Percentiles rank a stretch among this genome's conserved stretches.
Conservation (phyloP, 441 rosid species). For the Erysimum pusillum region DNA sequence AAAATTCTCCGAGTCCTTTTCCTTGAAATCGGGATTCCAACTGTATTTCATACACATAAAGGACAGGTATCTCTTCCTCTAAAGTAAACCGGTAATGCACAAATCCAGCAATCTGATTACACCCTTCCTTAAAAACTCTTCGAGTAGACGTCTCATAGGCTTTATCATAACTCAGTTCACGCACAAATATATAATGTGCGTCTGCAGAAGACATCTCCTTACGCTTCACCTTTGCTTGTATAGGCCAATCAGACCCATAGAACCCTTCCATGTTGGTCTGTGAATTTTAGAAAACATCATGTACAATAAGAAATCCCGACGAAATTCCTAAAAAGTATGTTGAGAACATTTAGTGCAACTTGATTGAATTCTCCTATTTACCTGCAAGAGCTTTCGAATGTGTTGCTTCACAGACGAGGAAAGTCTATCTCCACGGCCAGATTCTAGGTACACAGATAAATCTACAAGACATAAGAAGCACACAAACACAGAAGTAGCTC, state of each 20-base stretch:
- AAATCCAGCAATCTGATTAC: constrained; percentile 69
- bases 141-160: constrained; percentile 38
- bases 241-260: constrained; percentile 75
- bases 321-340: background rate
- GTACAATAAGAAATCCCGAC: background rate
- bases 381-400: constrained; percentile 72
- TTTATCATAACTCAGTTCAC: constrained; percentile 43
- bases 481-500: constrained; percentile 13
- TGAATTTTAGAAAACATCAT: constrained; percentile 3
- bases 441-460: constrained; percentile 63
- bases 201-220: constrained; percentile 80
- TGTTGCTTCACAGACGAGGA: constrained; percentile 59
- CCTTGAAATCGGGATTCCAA: constrained; percentile 74
- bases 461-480: constrained; percentile 52
- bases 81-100: constrained; percentile 78
- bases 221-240: constrained; percentile 80
- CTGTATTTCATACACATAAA: constrained; percentile 88
- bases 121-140: constrained; percentile 29
- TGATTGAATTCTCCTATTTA: constrained; percentile 18
- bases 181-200: constrained; percentile 76
- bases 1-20: constrained; percentile 79
- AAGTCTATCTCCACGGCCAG: constrained; percentile 74
- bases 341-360: background rate
- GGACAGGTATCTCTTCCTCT: constrained; percentile 85
- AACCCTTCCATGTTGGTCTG: constrained; percentile 84